Conservation (phyloP, 805 yeast species). For the Tetrapisispora arboricola region DNA sequence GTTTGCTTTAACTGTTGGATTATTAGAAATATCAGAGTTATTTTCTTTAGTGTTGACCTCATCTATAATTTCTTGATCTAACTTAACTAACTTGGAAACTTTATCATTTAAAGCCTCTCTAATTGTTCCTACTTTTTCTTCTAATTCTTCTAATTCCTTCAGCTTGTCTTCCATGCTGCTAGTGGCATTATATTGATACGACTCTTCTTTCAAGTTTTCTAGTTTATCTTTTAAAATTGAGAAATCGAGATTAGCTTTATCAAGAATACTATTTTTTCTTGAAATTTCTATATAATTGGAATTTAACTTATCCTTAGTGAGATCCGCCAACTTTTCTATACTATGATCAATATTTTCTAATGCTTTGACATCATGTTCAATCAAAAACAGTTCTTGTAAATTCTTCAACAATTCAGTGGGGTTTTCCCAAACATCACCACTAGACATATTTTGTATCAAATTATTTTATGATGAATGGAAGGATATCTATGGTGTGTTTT, state of each 20-base stretch:
- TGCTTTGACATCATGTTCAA: conserved; percentile 18
- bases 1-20: conserved; percentile 18
- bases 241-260: conserved; percentile 5
- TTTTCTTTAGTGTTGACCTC: background rate
- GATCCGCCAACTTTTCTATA: conserved; percentile 7
- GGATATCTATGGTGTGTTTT: too few species aligned
- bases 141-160: conserved; percentile 17
- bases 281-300: conserved; percentile 6
- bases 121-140: conserved; percentile 12
- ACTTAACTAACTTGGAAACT: conserved; percentile 10
- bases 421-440: conserved; percentile 8
- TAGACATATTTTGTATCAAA: background rate
- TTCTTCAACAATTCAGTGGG: conserved; percentile 17
- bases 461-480: too few species aligned
- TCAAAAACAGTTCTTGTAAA: conserved; percentile 19
- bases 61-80: conserved; percentile 1
- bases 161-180: conserved; percentile 15
- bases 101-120: conserved; percentile 15
- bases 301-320: conserved; percentile 4
- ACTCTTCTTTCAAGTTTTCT: conserved; percentile 8
- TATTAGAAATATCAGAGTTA: conserved; percentile 1
- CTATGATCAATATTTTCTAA: conserved; percentile 11
- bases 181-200: conserved; percentile 10
- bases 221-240: conserved; percentile 8
- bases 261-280: conserved; percentile 6